phyloP scores from a whole-genome alignment of 2,329 filamentous ascomycete species.

The Venturia asperata region DNA sequence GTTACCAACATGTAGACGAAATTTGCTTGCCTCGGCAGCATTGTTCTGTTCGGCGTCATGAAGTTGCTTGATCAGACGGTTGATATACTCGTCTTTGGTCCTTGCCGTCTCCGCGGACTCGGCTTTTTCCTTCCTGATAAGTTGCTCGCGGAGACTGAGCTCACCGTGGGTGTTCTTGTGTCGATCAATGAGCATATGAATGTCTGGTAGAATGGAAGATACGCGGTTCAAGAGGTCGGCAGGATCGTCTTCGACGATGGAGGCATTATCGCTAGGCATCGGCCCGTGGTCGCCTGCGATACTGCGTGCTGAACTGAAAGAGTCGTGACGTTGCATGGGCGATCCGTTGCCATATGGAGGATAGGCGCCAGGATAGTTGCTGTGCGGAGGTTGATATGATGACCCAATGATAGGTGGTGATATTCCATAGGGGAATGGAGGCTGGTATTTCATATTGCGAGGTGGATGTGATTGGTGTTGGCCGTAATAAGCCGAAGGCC shows the following conservation, averaged over 20 bases:
- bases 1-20: constrained; percentile 45
- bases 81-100: constrained; percentile 48
- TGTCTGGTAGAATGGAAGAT: constrained; percentile 33
- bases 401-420: constrained; percentile 9
- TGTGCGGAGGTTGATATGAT: constrained; percentile 13
- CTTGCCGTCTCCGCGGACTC: constrained; percentile 46
- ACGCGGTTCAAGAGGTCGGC: constrained; percentile 35
- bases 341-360: constrained; percentile 21
- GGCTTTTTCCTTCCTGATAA: constrained; percentile 42
- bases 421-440: constrained; percentile 10
- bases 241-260: constrained; percentile 32
- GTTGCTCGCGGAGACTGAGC: constrained; percentile 42
- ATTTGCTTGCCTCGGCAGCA: constrained; percentile 43
- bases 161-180: constrained; percentile 47
- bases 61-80: constrained; percentile 45
- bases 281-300: constrained; percentile 22
- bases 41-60: constrained; percentile 44
- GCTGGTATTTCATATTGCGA: constrained; percentile 8
- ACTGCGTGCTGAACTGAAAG: constrained; percentile 32
- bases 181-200: constrained; percentile 34
- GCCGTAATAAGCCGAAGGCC: constrained; percentile 5
- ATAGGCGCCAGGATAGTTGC: constrained; percentile 3
- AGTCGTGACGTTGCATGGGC: constrained; percentile 31
- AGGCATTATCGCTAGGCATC: constrained; percentile 28
- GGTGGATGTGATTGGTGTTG: neutral